Percentiles rank a stretch among this genome's conserved stretches.
Conservation (phyloP, 805 yeast genomes). For the Jamesozyma lodderae region DNA sequence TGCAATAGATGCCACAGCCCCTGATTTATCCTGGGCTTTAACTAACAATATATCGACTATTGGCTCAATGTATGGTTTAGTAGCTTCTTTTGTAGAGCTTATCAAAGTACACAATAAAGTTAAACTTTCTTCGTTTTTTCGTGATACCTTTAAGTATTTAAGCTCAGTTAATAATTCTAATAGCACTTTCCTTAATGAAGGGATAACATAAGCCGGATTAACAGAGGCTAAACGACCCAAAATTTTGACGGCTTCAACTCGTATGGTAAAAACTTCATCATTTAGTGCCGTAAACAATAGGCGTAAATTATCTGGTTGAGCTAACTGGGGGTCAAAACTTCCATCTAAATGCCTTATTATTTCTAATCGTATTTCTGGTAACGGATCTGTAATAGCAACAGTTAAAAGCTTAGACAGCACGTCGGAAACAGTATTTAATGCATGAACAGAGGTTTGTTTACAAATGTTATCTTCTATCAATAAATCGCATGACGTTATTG, state of each 20-base stretch:
- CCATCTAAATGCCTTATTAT: conserved; percentile 64
- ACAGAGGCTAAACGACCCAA: conserved; percentile 76
- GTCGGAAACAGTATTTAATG: conserved; percentile 71
- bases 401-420: conserved; percentile 71
- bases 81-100: conserved; percentile 62
- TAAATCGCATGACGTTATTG: conserved; percentile 67
- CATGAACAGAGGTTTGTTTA: conserved; percentile 68
- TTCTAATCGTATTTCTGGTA: conserved; percentile 70
- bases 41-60: conserved; percentile 76
- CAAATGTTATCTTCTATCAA: conserved; percentile 73
- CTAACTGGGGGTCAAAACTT: conserved; percentile 76
- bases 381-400: conserved; percentile 79
- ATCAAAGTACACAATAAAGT: conserved; percentile 62
- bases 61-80: conserved; percentile 83
- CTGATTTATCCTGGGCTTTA: conserved; percentile 55
- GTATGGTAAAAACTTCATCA: conserved; percentile 74
- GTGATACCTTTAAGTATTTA: conserved; percentile 64
- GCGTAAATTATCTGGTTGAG: conserved; percentile 83
- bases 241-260: conserved; percentile 64
- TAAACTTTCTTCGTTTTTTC: conserved; percentile 79
- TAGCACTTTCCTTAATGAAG: conserved; percentile 74
- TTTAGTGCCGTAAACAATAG: conserved; percentile 76
- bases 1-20: conserved; percentile 77
- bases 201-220: conserved; percentile 91
- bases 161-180: conserved; percentile 75